Evolutionary conservation across 768 basidiomycete genomes (phyloP).

Genomic region (Rickenella mellea): DNA sequence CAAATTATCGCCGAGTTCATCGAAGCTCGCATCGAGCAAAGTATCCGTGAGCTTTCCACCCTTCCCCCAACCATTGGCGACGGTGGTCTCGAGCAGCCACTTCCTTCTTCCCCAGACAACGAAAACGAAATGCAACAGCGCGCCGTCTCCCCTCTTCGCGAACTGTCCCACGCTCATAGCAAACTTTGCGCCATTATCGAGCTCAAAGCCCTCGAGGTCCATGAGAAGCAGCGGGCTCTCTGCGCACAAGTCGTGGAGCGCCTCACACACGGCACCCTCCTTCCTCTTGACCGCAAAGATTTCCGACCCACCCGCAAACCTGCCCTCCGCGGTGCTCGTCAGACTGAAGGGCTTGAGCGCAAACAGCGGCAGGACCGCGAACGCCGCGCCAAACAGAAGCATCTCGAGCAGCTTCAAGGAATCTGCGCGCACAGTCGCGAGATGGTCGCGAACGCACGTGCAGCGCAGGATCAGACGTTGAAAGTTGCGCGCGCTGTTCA

Average conservation of each 20-base stretch:
- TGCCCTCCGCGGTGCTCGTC: constrained; percentile 78
- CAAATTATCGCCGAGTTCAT: constrained; percentile 87
- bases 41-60: constrained; percentile 77
- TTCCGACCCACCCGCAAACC: constrained; percentile 85
- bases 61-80: constrained; percentile 76
- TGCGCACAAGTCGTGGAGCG: constrained; percentile 81
- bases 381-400: constrained; percentile 90
- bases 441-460: constrained; percentile 51
- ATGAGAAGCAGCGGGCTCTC: constrained; percentile 86
- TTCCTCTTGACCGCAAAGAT: constrained; percentile 85
- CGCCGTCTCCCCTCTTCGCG: constrained; percentile 20
- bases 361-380: constrained; percentile 90
- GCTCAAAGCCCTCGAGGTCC: constrained; percentile 78
- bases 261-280: constrained; percentile 77
- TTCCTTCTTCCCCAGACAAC: constrained; percentile 12
- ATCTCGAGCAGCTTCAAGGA: constrained; percentile 83
- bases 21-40: constrained; percentile 80
- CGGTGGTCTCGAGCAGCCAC: constrained; percentile 49
- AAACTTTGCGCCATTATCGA: constrained; percentile 89
- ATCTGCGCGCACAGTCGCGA: constrained; percentile 81
- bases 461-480: constrained; percentile 40
- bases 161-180: constrained; percentile 54
- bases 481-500: constrained; percentile 71
- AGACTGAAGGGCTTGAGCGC: constrained; percentile 83
- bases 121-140: constrained; percentile 4